These are phyloP conservation scores for Leishmania turanica DNA, from an alignment of 208 protist species.

Conservation along the genomic window DNA sequence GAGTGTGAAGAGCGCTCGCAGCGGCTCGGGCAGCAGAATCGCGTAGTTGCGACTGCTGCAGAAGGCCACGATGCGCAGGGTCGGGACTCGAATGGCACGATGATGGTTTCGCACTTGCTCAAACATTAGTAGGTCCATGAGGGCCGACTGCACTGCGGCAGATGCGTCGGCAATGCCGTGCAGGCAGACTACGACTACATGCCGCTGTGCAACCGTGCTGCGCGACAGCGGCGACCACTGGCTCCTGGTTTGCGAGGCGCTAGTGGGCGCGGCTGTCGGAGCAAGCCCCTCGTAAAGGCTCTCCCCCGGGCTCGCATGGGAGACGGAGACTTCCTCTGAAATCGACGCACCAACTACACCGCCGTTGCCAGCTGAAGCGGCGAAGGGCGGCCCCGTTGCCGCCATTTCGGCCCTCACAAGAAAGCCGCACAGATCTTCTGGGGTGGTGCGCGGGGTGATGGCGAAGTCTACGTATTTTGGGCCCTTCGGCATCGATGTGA, in stretches of 20 bases:
- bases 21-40: constrained; percentile 55
- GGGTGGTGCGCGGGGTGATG: constrained; percentile 59
- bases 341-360: background rate
- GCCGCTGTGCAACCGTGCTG: constrained; percentile 23
- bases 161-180: constrained; percentile 62
- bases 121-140: constrained; percentile 80
- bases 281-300: constrained; percentile 4
- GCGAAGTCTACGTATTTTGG: constrained; percentile 81
- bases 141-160: constrained; percentile 54
- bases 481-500: constrained; percentile 81
- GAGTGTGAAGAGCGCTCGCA: constrained; percentile 77
- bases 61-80: constrained; percentile 85
- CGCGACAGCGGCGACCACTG: constrained; percentile 9
- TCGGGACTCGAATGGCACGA: constrained; percentile 31
- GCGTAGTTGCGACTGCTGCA: constrained; percentile 58
- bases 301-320: background rate
- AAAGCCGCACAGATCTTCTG: constrained; percentile 70
- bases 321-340: constrained; percentile 11
- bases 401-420: constrained; percentile 61
- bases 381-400: constrained; percentile 8
- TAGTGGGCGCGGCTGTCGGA: background rate
- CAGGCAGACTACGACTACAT: constrained; percentile 80
- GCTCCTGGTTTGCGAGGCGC: background rate
- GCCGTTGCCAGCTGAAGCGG: constrained; percentile 12
- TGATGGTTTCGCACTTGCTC: constrained; percentile 37